Base-by-base conservation (phyloP, 2,329 filamentous ascomycete genomes). In the Sclerotinia glacialis region DNA sequence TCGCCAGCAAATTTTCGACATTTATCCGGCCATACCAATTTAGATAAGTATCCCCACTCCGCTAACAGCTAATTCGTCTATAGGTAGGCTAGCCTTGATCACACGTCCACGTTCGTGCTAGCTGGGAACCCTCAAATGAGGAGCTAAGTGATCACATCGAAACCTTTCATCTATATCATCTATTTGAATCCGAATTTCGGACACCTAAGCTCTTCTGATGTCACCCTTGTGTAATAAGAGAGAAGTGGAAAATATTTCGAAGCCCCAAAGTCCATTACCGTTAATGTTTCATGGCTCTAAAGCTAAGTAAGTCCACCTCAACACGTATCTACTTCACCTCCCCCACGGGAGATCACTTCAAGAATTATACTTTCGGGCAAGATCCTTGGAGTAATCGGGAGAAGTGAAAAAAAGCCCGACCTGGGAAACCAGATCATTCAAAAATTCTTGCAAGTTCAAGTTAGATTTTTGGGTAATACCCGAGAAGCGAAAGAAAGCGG, bases 41-140 rank as follows among this genome's bases (percentile, higher is more conserved):
- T 42, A 21, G 7, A 31, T 21, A 53, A 31, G 26, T 53, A 31
- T 2, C 5, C 26, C 26, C 55, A 12, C 14, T 21, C 26, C 23
- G 8, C 26, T 14, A 12, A 44, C 11, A 21, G 23, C 55, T 58
- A 31, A 44, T 42, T 31, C 18, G 16, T 44, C 1, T 44, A 26
- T 26, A 58, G 55, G 55, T 40, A 28, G 55, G 55, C 40, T 58
- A 58, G 55, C 23, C 37, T 58, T 44, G 55, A 58, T 58, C 55
- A 44, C 37, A 58, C 40, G 37, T 58, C 55, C 55, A 44, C 55
- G 40, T 37, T 31, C 52, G 52, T 54, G 52, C 52, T 34, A 54
- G 52, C 52, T 54, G 28, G 52, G 52, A 34, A 54, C 52, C 52
- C 52, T 54, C 28, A 34, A 18, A 54, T 21, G 52, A 54, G 52